phyloP scores from a whole-genome alignment of 495 filamentous ascomycete genomes.

The Sordaria brevicollis region DNA sequence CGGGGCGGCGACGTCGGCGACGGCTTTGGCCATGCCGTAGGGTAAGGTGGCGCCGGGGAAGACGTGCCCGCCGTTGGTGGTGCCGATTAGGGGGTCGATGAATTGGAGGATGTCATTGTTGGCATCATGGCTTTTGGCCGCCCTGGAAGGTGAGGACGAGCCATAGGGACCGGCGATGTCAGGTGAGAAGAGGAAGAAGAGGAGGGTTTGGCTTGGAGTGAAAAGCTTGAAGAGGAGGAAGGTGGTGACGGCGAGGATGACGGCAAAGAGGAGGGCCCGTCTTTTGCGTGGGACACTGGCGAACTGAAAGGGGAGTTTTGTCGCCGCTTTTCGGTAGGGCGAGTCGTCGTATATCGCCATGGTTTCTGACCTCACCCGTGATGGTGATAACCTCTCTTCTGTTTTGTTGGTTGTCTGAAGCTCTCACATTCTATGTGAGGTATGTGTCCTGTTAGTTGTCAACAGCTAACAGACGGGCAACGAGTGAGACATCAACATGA shows the following conservation, averaged over 20 bases:
- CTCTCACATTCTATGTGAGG: background rate
- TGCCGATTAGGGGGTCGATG: constrained; percentile 51
- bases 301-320: constrained; percentile 18
- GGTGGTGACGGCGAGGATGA: constrained; percentile 19
- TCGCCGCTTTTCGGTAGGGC: constrained; percentile 11
- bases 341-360: background rate
- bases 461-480: background rate
- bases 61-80: constrained; percentile 57
- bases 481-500: background rate
- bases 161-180: constrained; percentile 6
- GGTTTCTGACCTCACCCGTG: background rate
- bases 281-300: constrained; percentile 26
- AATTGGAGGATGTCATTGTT: constrained; percentile 26
- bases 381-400: background rate
- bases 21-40: constrained; percentile 62
- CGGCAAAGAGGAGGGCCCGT: constrained; percentile 20
- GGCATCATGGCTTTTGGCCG: background rate
- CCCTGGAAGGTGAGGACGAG: background rate
- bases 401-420: background rate
- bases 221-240: constrained; percentile 16
- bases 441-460: background rate
- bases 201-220: constrained; percentile 3
- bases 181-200: constrained; percentile 19
- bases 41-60: constrained; percentile 63
- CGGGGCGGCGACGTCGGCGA: constrained; percentile 45